Evolutionary conservation across 176 grass and related monocot species (phyloP), one percentile per base, ranked within the genome.

Genomic region (Phoenix roebelenii): DNA sequence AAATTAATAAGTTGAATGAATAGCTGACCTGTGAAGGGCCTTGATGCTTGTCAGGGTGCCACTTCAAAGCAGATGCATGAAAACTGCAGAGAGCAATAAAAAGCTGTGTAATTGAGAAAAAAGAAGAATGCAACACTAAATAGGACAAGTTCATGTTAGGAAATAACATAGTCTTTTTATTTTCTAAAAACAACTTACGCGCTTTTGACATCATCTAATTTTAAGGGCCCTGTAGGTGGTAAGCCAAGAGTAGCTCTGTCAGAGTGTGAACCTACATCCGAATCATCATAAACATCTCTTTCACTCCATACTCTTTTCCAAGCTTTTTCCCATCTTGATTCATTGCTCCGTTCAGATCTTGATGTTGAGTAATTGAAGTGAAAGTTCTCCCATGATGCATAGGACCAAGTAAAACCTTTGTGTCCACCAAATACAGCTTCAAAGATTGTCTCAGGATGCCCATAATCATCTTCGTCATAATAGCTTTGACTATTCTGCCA

Each of bases 11-110:
- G 54, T 35, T 3, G 56, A 55, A 22, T 67, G 15, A 64, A 48
- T 12, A 19, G 15, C 59, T 72, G 60, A 95, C 86, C 77, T 88
- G 87, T 49, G 92, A 97, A 67, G 81, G 77, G 53, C 81, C 84
- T 14, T 66, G 72, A 72, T 96, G 92, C 69, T 69, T 87, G 72
- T 96, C 91, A 80, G 92, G 92, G 18, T 96, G 92, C 92, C 87
- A 97, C 73, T 89, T 90, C 20, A 97, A 59, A 54, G 92, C 92
- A 58, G 81, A 83, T 57, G 69, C 20, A 39, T 78, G 74, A 49
- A 91, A 97, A 54, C 92, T 91, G 71, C 54, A 85, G 23, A 5
- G 18, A 52, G 20, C 0, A 16, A 5, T 72, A 22, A 17, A 35
- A 7, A 22, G 7, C 9, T 23, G 5, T 6, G 7, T 7, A 61